Evolutionary conservation across 108 stramenopile species (phyloP), one percentile per base, ranked within the genome.

Genomic region (Bacterosira constricta): DNA sequence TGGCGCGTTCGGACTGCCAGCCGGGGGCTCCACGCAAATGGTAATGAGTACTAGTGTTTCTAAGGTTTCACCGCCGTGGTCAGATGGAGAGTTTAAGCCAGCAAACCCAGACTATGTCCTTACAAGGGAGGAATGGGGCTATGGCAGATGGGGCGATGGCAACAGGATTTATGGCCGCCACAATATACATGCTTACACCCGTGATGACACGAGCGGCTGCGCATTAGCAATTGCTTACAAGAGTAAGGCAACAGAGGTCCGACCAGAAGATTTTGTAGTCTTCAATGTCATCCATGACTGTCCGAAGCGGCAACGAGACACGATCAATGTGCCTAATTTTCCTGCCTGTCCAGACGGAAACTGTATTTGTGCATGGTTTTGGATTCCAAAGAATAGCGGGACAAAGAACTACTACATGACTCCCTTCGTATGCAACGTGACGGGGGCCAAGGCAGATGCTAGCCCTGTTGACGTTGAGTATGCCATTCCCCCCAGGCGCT

Each of bases 281-380:
- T 49, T 49, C 11, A 25, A 21, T 25, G 47, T 49, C 47, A 25
- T 49, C 47, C 47, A 49, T 20, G 47, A 49, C 21, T 49, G 47
- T 13, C 47, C 47, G 23, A 49, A 49, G 47, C 21, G 47, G 47
- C 47, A 49, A 25, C 23, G 47, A 25, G 47, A 49, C 25, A 21
- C 47, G 47, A 49, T 49, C 47, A 9, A 49, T 11, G 47, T 49
- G 47, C 47, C 47, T 4, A 49, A 49, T 10, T 25, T 49, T 5
- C 47, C 47, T 8, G 47, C 23, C 23, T 49, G 47, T 49, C 47
- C 47, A 21, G 11, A 49, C 23, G 47, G 47, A 21, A 49, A 49
- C 47, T 49, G 47, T 25, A 49, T 49, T 25, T 49, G 47, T 25
- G 47, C 47, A 25, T 49, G 47, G 47, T 49, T 49, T 49, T 49